Percentiles rank a stretch among this genome's conserved stretches.
phyloP scores from a whole-genome alignment of 2,329 filamentous ascomycete genomes.

The Aspergillus neotritici region DNA sequence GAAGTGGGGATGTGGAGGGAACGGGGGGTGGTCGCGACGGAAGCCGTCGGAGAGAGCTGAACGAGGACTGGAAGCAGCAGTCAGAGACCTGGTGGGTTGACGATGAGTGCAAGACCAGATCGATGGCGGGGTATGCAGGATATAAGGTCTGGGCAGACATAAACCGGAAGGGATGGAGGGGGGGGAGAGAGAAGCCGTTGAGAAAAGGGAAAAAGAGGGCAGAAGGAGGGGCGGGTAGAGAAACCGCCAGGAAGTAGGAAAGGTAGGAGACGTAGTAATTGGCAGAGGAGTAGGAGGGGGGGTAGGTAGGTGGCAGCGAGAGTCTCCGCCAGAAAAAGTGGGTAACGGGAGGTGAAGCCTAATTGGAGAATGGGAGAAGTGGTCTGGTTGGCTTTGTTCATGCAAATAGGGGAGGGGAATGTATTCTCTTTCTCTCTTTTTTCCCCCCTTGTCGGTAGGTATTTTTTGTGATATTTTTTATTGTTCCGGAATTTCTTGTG shows the following conservation, averaged over 20 bases:
- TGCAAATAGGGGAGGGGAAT: background rate
- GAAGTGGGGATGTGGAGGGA: constrained; percentile 29
- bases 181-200: constrained; percentile 2
- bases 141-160: constrained; percentile 2
- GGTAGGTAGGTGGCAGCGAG: background rate
- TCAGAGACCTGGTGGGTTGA: constrained; percentile 7
- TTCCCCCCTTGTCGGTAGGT: no score
- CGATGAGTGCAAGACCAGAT: constrained; percentile 1
- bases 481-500: background rate
- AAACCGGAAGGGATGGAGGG: background rate
- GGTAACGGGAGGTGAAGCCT: constrained; percentile 18
- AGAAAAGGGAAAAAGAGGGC: constrained; percentile 9
- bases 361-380: constrained; percentile 17
- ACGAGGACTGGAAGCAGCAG: constrained; percentile 55
- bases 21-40: constrained; percentile 58
- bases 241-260: constrained; percentile 13
- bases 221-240: constrained; percentile 19
- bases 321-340: constrained; percentile 15
- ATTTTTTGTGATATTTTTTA: no score
- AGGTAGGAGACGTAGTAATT: constrained; percentile 2
- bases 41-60: constrained; percentile 54
- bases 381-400: no score
- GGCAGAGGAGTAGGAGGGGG: constrained; percentile 8
- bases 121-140: background rate
- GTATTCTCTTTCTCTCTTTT: constrained; percentile 3